Evolutionary conservation across 805 yeast genomes (phyloP).

Genomic region (Monosporozyma yasuniensis): DNA sequence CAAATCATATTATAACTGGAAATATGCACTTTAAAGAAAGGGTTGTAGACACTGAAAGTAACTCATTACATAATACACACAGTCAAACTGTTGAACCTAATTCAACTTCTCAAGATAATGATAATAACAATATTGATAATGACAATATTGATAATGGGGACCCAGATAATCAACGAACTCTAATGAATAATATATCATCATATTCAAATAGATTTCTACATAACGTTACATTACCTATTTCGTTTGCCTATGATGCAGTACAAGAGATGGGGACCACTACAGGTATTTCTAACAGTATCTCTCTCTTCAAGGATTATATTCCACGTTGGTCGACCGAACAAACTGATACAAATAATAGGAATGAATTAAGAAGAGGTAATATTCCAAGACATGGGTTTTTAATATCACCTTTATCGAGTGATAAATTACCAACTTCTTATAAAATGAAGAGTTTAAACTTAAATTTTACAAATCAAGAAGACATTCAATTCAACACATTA

Average conservation of each 20-base stretch:
- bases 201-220: slow-evolving; percentile 18
- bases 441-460: slow-evolving; percentile 16
- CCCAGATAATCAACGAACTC: background rate
- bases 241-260: slow-evolving; percentile 29
- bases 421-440: slow-evolving; percentile 19
- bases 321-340: slow-evolving; percentile 15
- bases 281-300: slow-evolving; percentile 26
- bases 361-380: background rate
- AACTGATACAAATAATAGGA: background rate
- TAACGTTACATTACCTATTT: slow-evolving; percentile 25
- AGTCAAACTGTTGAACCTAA: background rate
- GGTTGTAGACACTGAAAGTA: background rate
- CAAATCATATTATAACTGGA: slow-evolving; percentile 24
- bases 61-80: slow-evolving; percentile 2
- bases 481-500: slow-evolving; percentile 14
- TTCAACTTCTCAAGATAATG: background rate
- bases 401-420: slow-evolving; percentile 23
- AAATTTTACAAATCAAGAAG: slow-evolving; percentile 9
- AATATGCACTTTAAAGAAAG: slow-evolving; percentile 22
- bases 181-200: slow-evolving; percentile 1
- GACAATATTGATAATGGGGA: background rate
- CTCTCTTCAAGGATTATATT: slow-evolving; percentile 22
- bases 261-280: slow-evolving; percentile 29
- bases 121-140: background rate
- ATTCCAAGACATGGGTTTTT: slow-evolving; percentile 21